A percentile compares a stretch with the other conserved stretches of the same genome.
These are phyloP conservation scores for Ophiorrhiza pumila DNA, from an alignment of 257 asterid genomes.

Conservation along the genomic window DNA sequence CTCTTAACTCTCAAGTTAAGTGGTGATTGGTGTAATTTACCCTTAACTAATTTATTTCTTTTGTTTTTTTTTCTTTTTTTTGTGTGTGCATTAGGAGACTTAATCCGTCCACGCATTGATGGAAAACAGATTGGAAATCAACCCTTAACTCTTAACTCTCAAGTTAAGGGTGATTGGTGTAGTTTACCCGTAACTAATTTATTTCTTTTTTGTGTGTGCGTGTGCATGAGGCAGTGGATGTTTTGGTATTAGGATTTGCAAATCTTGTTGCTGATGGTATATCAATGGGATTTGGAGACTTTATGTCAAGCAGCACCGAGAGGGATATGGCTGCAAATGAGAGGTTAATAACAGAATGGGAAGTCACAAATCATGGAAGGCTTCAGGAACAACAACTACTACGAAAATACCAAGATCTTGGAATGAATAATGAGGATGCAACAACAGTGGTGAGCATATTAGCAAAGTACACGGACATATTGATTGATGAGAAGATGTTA, in stretches of 20 bases:
- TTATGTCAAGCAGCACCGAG: constrained; percentile 55
- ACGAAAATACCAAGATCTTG: constrained; percentile 44
- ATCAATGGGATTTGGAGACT: constrained; percentile 82
- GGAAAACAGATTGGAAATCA: too few relatives aligned
- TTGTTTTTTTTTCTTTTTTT: too few relatives aligned
- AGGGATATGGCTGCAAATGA: constrained; percentile 59
- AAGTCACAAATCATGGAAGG: constrained; percentile 37
- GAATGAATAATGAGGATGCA: constrained; percentile 55
- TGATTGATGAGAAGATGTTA: constrained; percentile 50
- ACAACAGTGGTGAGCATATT: constrained; percentile 45
- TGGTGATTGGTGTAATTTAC: too few relatives aligned
- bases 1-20: too few relatives aligned
- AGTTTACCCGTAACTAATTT: too few relatives aligned
- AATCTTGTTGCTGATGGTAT: constrained; percentile 80
- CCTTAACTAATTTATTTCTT: too few relatives aligned
- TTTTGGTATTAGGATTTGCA: constrained; percentile 65
- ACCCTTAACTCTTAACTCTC: too few relatives aligned
- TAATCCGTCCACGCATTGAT: too few relatives aligned
- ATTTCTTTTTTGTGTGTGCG: too few relatives aligned
- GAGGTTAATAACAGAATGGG: constrained; percentile 55
- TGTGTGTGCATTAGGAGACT: too few relatives aligned
- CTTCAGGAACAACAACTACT: constrained; percentile 40
- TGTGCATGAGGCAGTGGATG: constrained; percentile 47
- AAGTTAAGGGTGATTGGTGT: too few relatives aligned
- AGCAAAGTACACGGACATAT: constrained; percentile 47